A percentile compares a stretch with the other conserved stretches of the same genome.
Conservation (phyloP, 1,284 basidiomycete genomes). For the Austropuccinia psidii region DNA sequence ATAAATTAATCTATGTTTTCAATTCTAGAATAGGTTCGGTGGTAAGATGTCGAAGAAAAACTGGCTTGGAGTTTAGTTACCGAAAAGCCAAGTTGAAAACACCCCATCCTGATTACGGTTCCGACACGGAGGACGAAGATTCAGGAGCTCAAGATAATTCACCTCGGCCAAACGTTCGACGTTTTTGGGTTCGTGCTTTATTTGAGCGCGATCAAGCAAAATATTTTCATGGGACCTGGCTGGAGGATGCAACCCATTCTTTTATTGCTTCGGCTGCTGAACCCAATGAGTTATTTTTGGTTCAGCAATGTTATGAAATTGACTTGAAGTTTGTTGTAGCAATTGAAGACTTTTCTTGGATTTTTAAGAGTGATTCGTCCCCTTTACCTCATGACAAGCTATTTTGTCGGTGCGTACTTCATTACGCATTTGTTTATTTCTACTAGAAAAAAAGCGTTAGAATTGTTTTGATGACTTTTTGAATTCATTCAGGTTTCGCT, state of each 20-base stretch:
- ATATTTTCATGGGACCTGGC: conserved; percentile 17
- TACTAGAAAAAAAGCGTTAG: too few relatives aligned
- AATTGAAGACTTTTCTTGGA: neutral
- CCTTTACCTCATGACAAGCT: neutral
- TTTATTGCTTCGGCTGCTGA: conserved; percentile 7
- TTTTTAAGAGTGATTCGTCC: neutral
- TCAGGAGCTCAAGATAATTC: neutral
- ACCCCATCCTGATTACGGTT: neutral
- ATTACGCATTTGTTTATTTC: neutral
- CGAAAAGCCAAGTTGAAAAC: neutral
- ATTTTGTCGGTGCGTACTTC: conserved; percentile 10
- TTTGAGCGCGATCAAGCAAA: conserved; percentile 2
- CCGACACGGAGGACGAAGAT: conserved; percentile 14
- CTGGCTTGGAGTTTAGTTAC: conserved; percentile 4
- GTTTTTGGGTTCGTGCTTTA: neutral
- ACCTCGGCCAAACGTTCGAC: neutral
- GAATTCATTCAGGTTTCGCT: neutral
- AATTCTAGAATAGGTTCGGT: neutral
- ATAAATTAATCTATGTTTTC: neutral
- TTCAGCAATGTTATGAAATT: conserved; percentile 26
- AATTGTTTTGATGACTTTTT: neutral
- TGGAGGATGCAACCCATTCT: neutral
- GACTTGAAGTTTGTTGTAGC: neutral
- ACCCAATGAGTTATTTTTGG: conserved; percentile 1
- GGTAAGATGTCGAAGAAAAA: neutral